Base-by-base conservation (phyloP, 2,329 filamentous ascomycete species). In the Talaromyces piceae region DNA sequence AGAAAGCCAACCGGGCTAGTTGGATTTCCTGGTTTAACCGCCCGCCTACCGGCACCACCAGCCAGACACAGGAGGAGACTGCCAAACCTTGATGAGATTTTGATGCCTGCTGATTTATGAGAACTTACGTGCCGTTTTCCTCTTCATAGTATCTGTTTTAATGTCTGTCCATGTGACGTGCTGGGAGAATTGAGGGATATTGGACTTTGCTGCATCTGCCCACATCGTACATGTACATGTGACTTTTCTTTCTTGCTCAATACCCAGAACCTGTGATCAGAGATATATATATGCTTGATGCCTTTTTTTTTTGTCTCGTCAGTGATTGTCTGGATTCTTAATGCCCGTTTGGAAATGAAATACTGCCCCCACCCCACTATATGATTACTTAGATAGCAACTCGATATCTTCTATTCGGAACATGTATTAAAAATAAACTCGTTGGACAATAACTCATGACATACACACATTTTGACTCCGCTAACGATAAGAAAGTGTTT, bases 1-100 rank as follows among this genome's bases (percentile, higher is more conserved):
- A 72, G 62, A 73, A 69, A 56, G 67, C 69, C 3, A 74, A 75
- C 58, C 64, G 72, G 41, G 67, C 63, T 54, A 74, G 72, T 63
- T 74, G 72, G 72, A 72, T 74, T 50, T 60, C 69, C 9, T 75
- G 72, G 72, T 71, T 75, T 56, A 72, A 71, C 50, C 67, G 69
- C 25, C 60, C 65, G 39, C 30, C 45, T 16, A 46, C 47, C 2
- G 30, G 26, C 26, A 28, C 26, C 7, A 18, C 33, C 41, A 57
- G 41, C 18, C 41, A 47, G n/a, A 37, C 30, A 4, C 49, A 45
- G 31, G 49, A 54, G 13, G 52, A 54, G 28, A n/a, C 20, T 20
- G 45, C 48, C 7, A 54, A 54, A 20, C 41, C 48, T 28, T 54
- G 45, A 54, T 48, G 41, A 49, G 26, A n/a, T 18, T 22, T 4